These are phyloP conservation scores for Dipteronia sinensis DNA, from an alignment of 345 rosid genomes.

Conservation along the genomic window DNA sequence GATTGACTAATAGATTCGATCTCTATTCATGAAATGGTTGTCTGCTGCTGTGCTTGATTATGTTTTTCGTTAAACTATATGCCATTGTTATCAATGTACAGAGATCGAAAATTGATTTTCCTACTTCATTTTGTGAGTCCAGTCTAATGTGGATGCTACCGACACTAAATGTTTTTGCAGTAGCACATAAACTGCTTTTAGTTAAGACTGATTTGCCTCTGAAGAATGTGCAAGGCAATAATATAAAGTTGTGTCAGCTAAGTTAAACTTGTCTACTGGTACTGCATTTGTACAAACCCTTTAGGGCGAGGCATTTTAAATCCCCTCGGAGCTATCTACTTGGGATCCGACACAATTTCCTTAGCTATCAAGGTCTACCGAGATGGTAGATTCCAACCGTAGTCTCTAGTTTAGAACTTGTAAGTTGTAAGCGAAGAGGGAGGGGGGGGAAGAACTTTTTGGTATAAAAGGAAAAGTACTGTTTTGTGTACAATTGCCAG, in stretches of 20 bases:
- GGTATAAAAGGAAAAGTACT: background rate
- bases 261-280: background rate
- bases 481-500: conserved; percentile 20
- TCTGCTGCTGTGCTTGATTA: background rate
- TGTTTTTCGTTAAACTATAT: background rate
- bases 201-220: too few relatives aligned
- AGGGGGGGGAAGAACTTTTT: background rate
- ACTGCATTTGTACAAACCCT: too few relatives aligned
- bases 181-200: background rate
- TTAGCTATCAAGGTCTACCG: background rate
- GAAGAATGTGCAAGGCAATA: background rate
- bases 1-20: background rate
- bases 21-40: background rate
- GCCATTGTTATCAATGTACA: too few relatives aligned
- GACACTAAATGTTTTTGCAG: background rate
- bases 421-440: too few relatives aligned
- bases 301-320: background rate
- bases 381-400: background rate
- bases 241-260: too few relatives aligned
- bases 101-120: too few relatives aligned
- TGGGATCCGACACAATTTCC: too few relatives aligned
- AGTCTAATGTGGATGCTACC: background rate
- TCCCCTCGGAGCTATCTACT: background rate
- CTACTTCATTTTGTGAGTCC: background rate
- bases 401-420: background rate